These are phyloP conservation scores for Solanum habrochaites DNA, from an alignment of 257 asterid genomes.

Conservation along the genomic window DNA sequence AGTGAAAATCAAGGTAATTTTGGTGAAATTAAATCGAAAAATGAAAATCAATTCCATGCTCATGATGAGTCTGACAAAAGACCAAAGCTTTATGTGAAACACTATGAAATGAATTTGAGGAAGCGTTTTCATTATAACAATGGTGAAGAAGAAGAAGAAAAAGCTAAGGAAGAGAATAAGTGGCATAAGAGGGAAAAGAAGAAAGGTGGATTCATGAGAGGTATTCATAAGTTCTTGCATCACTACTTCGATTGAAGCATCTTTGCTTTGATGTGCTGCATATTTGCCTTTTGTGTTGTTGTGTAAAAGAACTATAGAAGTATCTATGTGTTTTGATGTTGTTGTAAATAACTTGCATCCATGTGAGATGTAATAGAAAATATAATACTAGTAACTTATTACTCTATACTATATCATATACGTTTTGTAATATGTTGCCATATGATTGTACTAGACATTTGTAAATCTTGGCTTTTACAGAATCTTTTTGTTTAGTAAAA, in stretches of 20 bases:
- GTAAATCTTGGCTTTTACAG: neutral
- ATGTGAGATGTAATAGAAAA: conserved; percentile 8
- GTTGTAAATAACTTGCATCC: conserved; percentile 2
- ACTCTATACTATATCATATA: neutral
- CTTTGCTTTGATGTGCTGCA: neutral
- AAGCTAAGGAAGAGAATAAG: neutral
- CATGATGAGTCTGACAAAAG: neutral
- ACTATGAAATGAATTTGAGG: neutral
- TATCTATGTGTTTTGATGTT: neutral
- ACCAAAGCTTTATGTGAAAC: neutral
- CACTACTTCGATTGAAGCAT: neutral
- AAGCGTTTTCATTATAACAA: neutral
- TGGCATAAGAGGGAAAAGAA: neutral
- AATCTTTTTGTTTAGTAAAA: neutral
- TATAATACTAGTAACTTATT: neutral
- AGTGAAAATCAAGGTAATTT: neutral
- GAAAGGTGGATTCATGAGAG: conserved; percentile 24
- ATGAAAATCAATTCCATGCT: neutral
- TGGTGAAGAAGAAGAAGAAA: neutral
- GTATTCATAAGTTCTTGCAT: conserved; percentile 44
- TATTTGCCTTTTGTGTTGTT: neutral
- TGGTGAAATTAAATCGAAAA: neutral
- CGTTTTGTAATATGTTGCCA: neutral
- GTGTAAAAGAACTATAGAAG: neutral
- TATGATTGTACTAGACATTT: neutral